These are phyloP conservation scores for Xerocomus minutiporus DNA, from an alignment of 1,284 basidiomycete genomes.

Conservation along the genomic window DNA sequence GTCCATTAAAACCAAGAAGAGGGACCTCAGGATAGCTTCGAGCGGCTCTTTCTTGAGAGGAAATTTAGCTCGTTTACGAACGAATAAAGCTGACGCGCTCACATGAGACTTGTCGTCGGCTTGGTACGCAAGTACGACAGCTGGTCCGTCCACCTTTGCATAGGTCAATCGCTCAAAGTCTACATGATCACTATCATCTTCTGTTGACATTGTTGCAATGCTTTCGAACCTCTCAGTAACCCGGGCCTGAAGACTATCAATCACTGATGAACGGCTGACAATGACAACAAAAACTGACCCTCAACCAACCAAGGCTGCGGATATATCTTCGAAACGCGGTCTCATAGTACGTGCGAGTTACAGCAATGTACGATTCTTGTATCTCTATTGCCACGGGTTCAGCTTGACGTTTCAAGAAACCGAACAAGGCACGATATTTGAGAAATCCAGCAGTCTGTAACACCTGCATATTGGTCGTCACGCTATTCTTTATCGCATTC, in stretches of 20 bases:
- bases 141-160: constrained; percentile 73
- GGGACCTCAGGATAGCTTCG: constrained; percentile 80
- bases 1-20: constrained; percentile 86
- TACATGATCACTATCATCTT: constrained; percentile 37
- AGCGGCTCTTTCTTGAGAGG: constrained; percentile 70
- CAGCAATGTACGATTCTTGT: constrained; percentile 81
- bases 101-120: constrained; percentile 83
- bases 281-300: constrained; percentile 40
- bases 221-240: constrained; percentile 60
- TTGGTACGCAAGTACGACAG: constrained; percentile 78
- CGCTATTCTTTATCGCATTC: constrained; percentile 75
- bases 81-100: constrained; percentile 28
- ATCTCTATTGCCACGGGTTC: constrained; percentile 83
- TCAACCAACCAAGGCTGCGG: constrained; percentile 74
- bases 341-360: constrained; percentile 91
- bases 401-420: constrained; percentile 82
- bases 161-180: constrained; percentile 58
- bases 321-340: constrained; percentile 92
- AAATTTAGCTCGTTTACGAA: constrained; percentile 7
- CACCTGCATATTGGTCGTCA: constrained; percentile 91
- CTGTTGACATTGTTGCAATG: constrained; percentile 44
- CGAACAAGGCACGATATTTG: constrained; percentile 81
- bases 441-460: constrained; percentile 86
- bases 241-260: constrained; percentile 43
- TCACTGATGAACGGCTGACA: background rate